Conservation (phyloP, 495 filamentous ascomycete genomes). For the Penicillium parvum region DNA sequence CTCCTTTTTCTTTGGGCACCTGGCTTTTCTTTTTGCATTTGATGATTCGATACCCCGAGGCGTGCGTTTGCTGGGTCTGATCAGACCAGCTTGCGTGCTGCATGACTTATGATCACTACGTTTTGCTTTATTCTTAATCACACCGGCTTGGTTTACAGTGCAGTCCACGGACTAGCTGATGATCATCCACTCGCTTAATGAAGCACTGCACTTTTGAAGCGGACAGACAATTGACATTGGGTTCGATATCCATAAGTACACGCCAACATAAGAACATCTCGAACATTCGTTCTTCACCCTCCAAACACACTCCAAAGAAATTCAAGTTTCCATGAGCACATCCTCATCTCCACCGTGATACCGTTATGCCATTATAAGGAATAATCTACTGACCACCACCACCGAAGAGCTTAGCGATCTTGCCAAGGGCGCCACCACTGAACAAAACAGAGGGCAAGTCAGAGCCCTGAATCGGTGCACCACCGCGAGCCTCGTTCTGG, state of each 20-base stretch:
- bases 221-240: conserved; percentile 5
- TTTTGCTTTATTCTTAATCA: conserved; percentile 6
- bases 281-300: background rate
- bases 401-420: conserved; percentile 12
- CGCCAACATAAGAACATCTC: conserved; percentile 1
- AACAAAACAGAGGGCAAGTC: conserved; percentile 17
- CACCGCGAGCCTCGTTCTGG: conserved; percentile 9
- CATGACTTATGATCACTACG: conserved; percentile 22
- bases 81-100: conserved; percentile 9
- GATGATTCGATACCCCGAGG: conserved; percentile 28
- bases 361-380: too few relatives aligned
- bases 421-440: conserved; percentile 15
- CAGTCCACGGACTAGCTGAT: too few relatives aligned
- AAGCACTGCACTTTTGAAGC: background rate
- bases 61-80: conserved; percentile 9
- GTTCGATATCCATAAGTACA: conserved; percentile 6
- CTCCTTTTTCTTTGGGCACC: background rate
- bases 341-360: background rate
- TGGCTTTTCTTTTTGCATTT: conserved; percentile 4
- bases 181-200: too few relatives aligned
- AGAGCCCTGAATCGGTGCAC: conserved; percentile 20
- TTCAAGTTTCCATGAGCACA: background rate
- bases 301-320: background rate
- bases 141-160: too few relatives aligned
- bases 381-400: background rate